Evolutionary conservation across 202 grass and related monocot genomes (phyloP), one percentile per base, ranked within the genome.

Genomic region (Dendrocalamus latiflorus): DNA sequence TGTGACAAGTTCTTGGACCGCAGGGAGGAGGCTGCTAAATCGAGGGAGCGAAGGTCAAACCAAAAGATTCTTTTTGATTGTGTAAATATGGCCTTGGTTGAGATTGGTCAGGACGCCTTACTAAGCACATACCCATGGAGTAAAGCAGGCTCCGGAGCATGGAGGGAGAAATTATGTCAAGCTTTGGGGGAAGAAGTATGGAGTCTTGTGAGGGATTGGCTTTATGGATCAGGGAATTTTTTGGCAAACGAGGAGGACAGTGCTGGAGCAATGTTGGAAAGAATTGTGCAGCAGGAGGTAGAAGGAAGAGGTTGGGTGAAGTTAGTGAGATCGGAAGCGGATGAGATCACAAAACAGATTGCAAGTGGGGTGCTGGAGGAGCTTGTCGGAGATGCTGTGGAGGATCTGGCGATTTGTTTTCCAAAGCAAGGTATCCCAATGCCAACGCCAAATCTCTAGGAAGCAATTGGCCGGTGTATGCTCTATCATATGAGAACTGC

Each of bases 1-100:
- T 79, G 93, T 6, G 89, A 91, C 45, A 86, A 88, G 60, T 83
- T 98, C 63, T 67, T 94, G 74, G 87, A 93, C 70, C 85, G 78
- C 41, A 91, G 90, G 75, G 90, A 91, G 57, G 95, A 95, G 75
- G 85, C 85, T 13, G 88, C 92, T 28, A 97, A 91, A n/a, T n/a
- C n/a, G n/a, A n/a, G n/a, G n/a, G n/a, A n/a, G n/a, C n/a, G n/a
- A n/a, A n/a, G n/a, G n/a, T n/a, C n/a, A n/a, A n/a, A n/a, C n/a
- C n/a, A n/a, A n/a, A n/a, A n/a, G n/a, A n/a, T n/a, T n/a, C n/a
- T n/a, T n/a, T n/a, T n/a, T n/a, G n/a, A n/a, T n/a, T n/a, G n/a
- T n/a, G n/a, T n/a, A n/a, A n/a, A n/a, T n/a, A n/a, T n/a, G n/a
- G n/a, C n/a, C n/a, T n/a, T n/a, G n/a, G n/a, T n/a, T n/a, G n/a